phyloP scores from a whole-genome alignment of 2,329 filamentous ascomycete genomes.

The Colletotrichum euphorbiae region DNA sequence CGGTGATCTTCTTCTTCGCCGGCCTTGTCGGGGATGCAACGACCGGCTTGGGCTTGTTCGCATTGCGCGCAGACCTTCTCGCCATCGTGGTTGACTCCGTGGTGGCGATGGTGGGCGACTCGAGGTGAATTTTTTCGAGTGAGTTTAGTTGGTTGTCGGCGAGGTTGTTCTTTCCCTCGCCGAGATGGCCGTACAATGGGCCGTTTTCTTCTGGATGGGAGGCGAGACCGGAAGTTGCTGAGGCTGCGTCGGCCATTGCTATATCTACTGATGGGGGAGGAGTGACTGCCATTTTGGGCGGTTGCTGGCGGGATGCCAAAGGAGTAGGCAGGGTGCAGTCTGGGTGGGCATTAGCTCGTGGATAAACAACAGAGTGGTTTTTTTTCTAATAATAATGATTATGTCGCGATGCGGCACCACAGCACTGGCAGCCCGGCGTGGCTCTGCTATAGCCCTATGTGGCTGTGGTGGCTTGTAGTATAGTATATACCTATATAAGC shows the following conservation, averaged over 20 bases:
- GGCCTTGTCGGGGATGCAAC: constrained; percentile 10
- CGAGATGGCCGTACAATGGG: neutral
- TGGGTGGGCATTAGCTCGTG: neutral
- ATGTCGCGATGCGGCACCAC: too few species aligned
- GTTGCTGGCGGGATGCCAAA: neutral
- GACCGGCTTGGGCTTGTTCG: constrained; percentile 20
- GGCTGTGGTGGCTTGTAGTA: too few species aligned
- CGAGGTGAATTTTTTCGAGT: constrained; percentile 10
- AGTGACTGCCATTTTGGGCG: constrained; percentile 29
- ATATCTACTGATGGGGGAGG: constrained; percentile 21
- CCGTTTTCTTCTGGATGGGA: constrained; percentile 4
- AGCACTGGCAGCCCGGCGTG: too few species aligned
- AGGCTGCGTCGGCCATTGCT: constrained; percentile 32
- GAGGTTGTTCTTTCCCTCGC: neutral
- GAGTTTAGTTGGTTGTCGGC: constrained; percentile 5
- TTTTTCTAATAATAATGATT: neutral
- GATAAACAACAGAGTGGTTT: neutral
- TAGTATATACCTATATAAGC: too few species aligned
- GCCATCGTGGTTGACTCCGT: constrained; percentile 21
- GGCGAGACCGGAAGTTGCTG: constrained; percentile 21
- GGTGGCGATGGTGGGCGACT: neutral
- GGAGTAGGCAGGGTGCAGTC: neutral
- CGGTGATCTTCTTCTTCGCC: constrained; percentile 28
- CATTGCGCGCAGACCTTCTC: constrained; percentile 28
- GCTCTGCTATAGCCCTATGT: too few species aligned